Evolutionary conservation across 2,329 filamentous ascomycete species (phyloP).

Genomic region (Byssoonygena ceratinophila): DNA sequence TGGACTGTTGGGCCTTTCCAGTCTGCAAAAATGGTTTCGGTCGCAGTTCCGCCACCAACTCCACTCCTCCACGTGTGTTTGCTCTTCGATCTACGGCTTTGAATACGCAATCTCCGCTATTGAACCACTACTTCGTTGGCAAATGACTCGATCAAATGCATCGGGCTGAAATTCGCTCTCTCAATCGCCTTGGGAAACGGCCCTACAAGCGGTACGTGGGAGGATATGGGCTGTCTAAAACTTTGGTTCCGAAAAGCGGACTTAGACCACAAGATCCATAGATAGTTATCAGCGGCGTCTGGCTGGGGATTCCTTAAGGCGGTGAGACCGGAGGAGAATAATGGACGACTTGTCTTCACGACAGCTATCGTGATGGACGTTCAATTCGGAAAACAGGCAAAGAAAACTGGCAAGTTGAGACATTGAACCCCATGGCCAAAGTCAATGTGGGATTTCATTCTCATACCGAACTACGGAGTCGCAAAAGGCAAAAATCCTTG

Average conservation of each 20-base stretch:
- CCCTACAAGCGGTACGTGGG: conserved; percentile 5
- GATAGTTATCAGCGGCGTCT: neutral
- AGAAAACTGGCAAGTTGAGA: neutral
- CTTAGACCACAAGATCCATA: conserved; percentile 1
- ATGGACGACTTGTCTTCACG: neutral
- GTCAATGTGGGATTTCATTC: neutral
- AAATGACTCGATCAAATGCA: conserved; percentile 2
- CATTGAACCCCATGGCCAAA: neutral
- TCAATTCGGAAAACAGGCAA: conserved; percentile 5
- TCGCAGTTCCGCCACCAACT: conserved; percentile 11
- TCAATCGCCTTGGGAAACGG: neutral
- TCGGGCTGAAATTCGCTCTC: conserved; percentile 10
- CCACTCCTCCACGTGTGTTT: conserved; percentile 12
- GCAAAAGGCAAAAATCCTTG: conserved; percentile 1
- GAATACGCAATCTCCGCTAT: conserved; percentile 1
- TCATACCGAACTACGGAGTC: neutral
- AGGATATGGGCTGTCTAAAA: conserved; percentile 6
- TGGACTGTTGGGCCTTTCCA: neutral
- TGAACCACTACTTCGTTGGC: conserved; percentile 3
- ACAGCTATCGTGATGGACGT: neutral
- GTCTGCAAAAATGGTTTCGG: conserved; percentile 6
- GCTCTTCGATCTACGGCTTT: conserved; percentile 1
- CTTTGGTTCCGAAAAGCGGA: conserved; percentile 3
- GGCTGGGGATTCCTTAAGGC: neutral
- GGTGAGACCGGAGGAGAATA: neutral